Conservation (phyloP, 2,329 filamentous ascomycete species). For the Scopulariopsis brevicaulis region DNA sequence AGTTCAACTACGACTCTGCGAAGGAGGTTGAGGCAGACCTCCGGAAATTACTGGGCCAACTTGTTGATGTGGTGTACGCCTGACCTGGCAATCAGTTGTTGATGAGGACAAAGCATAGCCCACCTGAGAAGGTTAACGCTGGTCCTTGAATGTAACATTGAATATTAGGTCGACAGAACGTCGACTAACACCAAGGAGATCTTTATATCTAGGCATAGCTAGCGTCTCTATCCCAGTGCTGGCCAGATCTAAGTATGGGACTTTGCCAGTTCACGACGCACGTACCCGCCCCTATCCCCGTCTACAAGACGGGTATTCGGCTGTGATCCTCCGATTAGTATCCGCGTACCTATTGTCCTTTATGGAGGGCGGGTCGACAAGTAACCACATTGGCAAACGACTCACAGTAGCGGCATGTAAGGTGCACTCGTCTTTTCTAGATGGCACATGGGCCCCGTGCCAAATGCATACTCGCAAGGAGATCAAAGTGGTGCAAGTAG, state of each 20-base stretch:
- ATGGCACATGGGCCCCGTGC: constrained; percentile 31
- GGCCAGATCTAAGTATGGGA: constrained; percentile 37
- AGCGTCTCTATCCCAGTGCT: constrained; percentile 23
- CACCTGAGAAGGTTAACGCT: too few species aligned
- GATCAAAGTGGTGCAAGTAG: too few species aligned
- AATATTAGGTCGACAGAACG: too few species aligned
- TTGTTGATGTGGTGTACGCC: too few species aligned
- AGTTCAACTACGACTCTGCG: too few species aligned
- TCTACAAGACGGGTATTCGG: constrained; percentile 40
- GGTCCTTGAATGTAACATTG: too few species aligned
- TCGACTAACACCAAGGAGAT: too few species aligned
- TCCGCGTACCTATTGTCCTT: not conserved
- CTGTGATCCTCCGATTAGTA: constrained; percentile 7
- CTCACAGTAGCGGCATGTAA: constrained; percentile 37
- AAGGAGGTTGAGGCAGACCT: too few species aligned
- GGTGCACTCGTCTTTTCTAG: constrained; percentile 47
- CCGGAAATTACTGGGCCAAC: too few species aligned
- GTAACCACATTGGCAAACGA: constrained; percentile 27
- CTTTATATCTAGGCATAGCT: not conserved
- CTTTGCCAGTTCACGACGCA: constrained; percentile 40
- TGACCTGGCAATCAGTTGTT: too few species aligned
- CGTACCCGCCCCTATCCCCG: constrained; percentile 38
- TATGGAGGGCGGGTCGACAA: constrained; percentile 7
- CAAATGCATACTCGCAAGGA: constrained; percentile 36
- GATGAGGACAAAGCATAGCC: too few species aligned